Percentiles rank a stretch among this genome's conserved stretches.
Conservation (phyloP, 2,329 filamentous ascomycete species). For the Colletotrichum musae region DNA sequence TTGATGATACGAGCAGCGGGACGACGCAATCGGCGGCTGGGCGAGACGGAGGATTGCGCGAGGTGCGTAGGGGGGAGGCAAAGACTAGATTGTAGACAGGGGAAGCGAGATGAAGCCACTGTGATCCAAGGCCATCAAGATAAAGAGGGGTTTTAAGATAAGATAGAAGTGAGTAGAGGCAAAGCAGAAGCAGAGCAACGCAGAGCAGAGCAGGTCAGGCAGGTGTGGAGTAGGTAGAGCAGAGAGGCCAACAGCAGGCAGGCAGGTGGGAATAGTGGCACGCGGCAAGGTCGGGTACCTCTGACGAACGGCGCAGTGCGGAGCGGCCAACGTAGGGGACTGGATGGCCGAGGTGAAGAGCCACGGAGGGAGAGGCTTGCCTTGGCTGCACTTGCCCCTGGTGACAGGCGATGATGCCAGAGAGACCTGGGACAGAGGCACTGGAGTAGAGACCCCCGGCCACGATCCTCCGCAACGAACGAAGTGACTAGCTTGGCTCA, state of each 20-base stretch:
- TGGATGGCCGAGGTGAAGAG: constrained; percentile 17
- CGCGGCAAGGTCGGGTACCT: constrained; percentile 3
- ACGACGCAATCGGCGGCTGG: constrained; percentile 7
- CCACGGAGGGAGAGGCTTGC: constrained; percentile 21
- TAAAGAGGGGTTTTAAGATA: constrained; percentile 16
- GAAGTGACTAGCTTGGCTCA: constrained; percentile 40
- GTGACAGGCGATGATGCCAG: constrained; percentile 19
- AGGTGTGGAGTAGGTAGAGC: constrained; percentile 31
- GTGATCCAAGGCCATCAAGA: constrained; percentile 32
- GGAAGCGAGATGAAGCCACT: constrained; percentile 14
- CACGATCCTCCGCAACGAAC: constrained; percentile 40
- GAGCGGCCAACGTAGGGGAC: constrained; percentile 18
- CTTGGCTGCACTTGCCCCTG: constrained; percentile 34
- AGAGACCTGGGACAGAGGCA: constrained; percentile 24
- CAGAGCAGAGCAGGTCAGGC: constrained; percentile 23
- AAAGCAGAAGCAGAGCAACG: constrained; percentile 2
- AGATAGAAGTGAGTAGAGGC: constrained; percentile 20
- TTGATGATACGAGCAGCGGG: constrained; percentile 16
- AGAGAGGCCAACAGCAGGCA: constrained; percentile 22
- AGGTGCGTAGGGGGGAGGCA: background rate
- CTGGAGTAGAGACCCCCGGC: constrained; percentile 21
- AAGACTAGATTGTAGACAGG: background rate
- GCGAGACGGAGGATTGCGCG: constrained; percentile 16
- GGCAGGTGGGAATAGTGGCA: constrained; percentile 40
- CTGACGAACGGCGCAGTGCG: constrained; percentile 13